Evolutionary conservation across 345 rosid genomes (phyloP).

Genomic region (Euphorbia peplus): DNA sequence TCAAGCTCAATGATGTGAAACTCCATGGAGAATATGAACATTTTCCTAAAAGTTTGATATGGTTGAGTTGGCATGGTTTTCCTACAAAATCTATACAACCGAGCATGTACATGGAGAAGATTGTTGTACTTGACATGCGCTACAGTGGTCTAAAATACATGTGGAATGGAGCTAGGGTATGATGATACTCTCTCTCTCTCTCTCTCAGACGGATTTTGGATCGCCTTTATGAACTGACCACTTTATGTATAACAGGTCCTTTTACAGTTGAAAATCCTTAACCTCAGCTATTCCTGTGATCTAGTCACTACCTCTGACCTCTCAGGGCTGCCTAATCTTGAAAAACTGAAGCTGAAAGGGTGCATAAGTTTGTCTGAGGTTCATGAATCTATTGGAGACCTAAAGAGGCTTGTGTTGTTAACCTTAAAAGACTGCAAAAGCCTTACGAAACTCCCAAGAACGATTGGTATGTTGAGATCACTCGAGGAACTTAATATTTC

Average conservation of each 20-base stretch:
- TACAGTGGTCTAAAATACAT: constrained; percentile 13
- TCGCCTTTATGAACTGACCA: background rate
- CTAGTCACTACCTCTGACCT: constrained; percentile 27
- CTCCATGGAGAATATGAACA: constrained; percentile 12
- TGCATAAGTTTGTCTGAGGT: constrained; percentile 24
- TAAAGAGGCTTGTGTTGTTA: constrained; percentile 2
- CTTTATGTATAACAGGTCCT: constrained; percentile 16
- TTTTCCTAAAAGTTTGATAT: constrained; percentile 22
- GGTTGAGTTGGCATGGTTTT: constrained; percentile 24
- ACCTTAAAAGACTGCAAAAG: constrained; percentile 26
- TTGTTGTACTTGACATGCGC: constrained; percentile 22
- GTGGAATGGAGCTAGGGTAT: constrained; percentile 17
- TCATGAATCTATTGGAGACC: constrained; percentile 26
- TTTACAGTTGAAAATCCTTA: constrained; percentile 25
- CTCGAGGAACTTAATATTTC: constrained; percentile 21
- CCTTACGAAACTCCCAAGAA: constrained; percentile 15
- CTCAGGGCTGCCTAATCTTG: constrained; percentile 20
- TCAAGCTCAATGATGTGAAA: constrained; percentile 15
- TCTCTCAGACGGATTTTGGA: background rate
- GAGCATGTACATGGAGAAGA: constrained; percentile 3
- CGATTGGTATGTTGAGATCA: constrained; percentile 9
- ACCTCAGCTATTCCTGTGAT: constrained; percentile 20
- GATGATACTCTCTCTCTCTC: background rate
- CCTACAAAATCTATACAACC: constrained; percentile 10
- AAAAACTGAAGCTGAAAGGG: constrained; percentile 26